phyloP scores from a whole-genome alignment of 768 basidiomycete species.

The Xerocomellus intermedius region DNA sequence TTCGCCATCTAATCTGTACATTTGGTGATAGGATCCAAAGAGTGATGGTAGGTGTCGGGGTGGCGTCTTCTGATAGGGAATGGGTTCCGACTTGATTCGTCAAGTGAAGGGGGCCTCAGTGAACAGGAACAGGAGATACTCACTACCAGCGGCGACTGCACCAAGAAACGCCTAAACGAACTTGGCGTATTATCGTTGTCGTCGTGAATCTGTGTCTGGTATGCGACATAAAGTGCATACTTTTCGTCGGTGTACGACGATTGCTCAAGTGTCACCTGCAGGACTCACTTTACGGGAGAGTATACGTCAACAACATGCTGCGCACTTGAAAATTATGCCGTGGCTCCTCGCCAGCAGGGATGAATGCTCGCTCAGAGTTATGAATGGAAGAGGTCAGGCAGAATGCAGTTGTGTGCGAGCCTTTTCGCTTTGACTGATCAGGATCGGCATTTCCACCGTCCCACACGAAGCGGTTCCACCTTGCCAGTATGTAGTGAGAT shows the following conservation, averaged over 20 bases:
- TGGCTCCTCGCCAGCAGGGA: constrained; percentile 26
- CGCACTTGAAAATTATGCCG: constrained; percentile 63
- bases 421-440: constrained; percentile 9
- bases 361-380: constrained; percentile 46
- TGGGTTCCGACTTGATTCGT: constrained; percentile 50
- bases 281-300: background rate
- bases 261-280: constrained; percentile 71
- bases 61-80: constrained; percentile 50
- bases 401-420: constrained; percentile 28
- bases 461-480: constrained; percentile 73
- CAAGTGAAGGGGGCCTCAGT: background rate
- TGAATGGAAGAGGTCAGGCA: constrained; percentile 52
- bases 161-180: constrained; percentile 73
- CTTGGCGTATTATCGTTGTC: constrained; percentile 51
- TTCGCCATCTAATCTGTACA: constrained; percentile 78
- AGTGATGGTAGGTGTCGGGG: constrained; percentile 62
- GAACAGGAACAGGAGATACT: constrained; percentile 19
- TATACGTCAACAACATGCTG: background rate
- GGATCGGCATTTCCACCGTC: constrained; percentile 38
- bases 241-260: constrained; percentile 80
- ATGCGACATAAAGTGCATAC: constrained; percentile 70
- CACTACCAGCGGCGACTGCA: constrained; percentile 73
- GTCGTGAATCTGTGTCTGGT: constrained; percentile 77
- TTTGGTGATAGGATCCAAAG: constrained; percentile 93
- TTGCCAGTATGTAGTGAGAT: constrained; percentile 27